These are phyloP conservation scores for Apiospora phragmitis DNA, from an alignment of 2,329 filamentous ascomycete genomes.

Conservation along the genomic window DNA sequence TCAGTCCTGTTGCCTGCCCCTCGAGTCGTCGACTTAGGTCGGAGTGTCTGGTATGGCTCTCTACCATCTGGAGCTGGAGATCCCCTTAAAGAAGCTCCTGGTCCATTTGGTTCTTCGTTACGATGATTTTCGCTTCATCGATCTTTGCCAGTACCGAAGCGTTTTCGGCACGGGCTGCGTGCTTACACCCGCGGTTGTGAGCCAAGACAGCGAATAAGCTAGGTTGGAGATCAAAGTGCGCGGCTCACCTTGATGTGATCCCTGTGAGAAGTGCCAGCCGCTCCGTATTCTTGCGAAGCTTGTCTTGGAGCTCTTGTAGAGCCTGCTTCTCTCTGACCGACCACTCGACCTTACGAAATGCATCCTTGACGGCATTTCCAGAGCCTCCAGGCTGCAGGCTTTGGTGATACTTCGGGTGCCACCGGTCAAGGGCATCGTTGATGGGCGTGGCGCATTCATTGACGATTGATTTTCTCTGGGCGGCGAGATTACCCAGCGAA, in stretches of 20 bases:
- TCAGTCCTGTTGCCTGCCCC: background rate
- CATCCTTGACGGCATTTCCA: background rate
- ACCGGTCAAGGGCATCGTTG: background rate
- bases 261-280: background rate
- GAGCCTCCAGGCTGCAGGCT: background rate
- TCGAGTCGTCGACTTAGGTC: background rate
- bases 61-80: background rate
- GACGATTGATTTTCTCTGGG: background rate
- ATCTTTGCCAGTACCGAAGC: too few species aligned
- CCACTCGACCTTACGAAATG: background rate
- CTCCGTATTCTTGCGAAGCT: background rate
- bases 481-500: background rate
- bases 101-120: too few species aligned
- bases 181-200: too few species aligned
- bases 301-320: background rate
- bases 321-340: background rate
- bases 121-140: too few species aligned
- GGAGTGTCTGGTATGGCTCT: background rate
- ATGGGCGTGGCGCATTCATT: background rate
- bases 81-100: too few species aligned
- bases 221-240: too few species aligned
- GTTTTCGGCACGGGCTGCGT: too few species aligned
- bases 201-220: too few species aligned
- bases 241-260: background rate
- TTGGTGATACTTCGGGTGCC: background rate